phyloP scores from a whole-genome alignment of 2,329 filamentous ascomycete species.

The Penicillium psychrosexuale region DNA sequence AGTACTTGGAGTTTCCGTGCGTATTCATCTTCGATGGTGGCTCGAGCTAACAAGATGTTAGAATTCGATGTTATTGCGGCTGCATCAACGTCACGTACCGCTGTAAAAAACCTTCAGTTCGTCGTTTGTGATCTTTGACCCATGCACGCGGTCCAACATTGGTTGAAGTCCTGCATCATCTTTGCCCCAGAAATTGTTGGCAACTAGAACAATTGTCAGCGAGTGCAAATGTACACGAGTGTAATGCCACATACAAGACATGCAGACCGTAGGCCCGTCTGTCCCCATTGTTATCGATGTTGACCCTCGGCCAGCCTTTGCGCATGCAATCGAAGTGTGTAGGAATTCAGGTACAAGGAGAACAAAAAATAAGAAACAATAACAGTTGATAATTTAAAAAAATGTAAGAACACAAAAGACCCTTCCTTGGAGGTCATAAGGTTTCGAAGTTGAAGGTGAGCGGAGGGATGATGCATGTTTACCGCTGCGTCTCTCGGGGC shows the following conservation, averaged over 20 bases:
- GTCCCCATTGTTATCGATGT: slow-evolving; percentile 52
- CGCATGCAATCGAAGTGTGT: slow-evolving; percentile 24
- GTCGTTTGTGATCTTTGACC: slow-evolving; percentile 90
- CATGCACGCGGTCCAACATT: slow-evolving; percentile 89
- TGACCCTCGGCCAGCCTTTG: slow-evolving; percentile 39
- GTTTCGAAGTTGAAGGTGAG: slow-evolving; percentile 15
- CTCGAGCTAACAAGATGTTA: slow-evolving; percentile 56
- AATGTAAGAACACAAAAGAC: slow-evolving; percentile 13
- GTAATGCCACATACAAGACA: slow-evolving; percentile 57
- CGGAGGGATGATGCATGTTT: slow-evolving; percentile 24
- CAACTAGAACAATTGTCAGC: slow-evolving; percentile 53
- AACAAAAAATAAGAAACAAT: slow-evolving; percentile 7
- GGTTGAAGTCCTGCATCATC: slow-evolving; percentile 94
- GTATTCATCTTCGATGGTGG: slow-evolving; percentile 96
- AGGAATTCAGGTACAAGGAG: slow-evolving; percentile 10
- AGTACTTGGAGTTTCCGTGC: slow-evolving; percentile 81
- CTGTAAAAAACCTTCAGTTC: slow-evolving; percentile 90
- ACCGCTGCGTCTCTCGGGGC: slow-evolving; percentile 25
- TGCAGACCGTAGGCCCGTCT: slow-evolving; percentile 62
- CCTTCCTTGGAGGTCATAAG: slow-evolving; percentile 20
- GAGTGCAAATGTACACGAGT: background rate
- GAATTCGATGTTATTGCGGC: background rate
- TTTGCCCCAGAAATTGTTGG: slow-evolving; percentile 99
- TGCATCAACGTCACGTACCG: slow-evolving; percentile 52
- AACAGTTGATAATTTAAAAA: slow-evolving; percentile 1